Evolutionary conservation across 2,329 filamentous ascomycete species (phyloP).

Genomic region (Coccinonectria pachysandricola): DNA sequence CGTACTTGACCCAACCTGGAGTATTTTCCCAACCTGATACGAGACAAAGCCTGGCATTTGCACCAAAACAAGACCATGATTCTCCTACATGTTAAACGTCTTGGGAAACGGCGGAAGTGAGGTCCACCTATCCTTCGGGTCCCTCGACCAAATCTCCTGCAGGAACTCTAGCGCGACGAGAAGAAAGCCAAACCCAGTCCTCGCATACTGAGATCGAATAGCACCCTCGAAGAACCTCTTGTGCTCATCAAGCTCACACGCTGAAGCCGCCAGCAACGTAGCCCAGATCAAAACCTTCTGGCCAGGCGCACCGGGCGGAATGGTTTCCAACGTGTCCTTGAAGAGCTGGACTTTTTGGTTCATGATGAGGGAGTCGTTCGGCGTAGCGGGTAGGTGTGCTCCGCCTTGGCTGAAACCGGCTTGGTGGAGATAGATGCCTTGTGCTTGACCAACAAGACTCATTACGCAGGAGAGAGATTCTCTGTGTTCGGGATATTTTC

Average conservation of each 20-base stretch:
- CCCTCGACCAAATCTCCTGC: conserved; percentile 14
- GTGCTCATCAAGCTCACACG: conserved; percentile 16
- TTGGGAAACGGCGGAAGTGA: conserved; percentile 13
- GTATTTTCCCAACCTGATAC: too few relatives aligned
- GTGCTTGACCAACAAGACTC: conserved; percentile 78
- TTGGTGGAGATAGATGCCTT: conserved; percentile 76
- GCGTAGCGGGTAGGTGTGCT: too few relatives aligned
- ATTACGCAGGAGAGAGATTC: conserved; percentile 63
- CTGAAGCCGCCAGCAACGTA: conserved; percentile 17
- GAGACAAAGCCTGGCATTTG: too few relatives aligned
- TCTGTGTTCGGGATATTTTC: conserved; percentile 66
- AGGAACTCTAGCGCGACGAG: conserved; percentile 13
- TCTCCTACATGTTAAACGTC: conserved; percentile 16
- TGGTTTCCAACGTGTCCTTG: conserved; percentile 12
- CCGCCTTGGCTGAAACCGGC: too few relatives aligned
- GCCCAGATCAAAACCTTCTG: conserved; percentile 19
- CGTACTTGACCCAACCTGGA: too few relatives aligned
- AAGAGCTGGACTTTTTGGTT: conserved; percentile 15
- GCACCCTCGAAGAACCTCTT: conserved; percentile 13
- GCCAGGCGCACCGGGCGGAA: conserved; percentile 11
- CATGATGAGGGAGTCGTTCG: too few relatives aligned
- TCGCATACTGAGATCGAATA: conserved; percentile 8
- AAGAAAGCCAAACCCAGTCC: conserved; percentile 17
- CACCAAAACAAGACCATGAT: too few relatives aligned
- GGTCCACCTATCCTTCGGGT: conserved; percentile 16